These are phyloP conservation scores for Kalaharituber pfeilii DNA, from an alignment of 2,329 filamentous ascomycete genomes.

Conservation along the genomic window DNA sequence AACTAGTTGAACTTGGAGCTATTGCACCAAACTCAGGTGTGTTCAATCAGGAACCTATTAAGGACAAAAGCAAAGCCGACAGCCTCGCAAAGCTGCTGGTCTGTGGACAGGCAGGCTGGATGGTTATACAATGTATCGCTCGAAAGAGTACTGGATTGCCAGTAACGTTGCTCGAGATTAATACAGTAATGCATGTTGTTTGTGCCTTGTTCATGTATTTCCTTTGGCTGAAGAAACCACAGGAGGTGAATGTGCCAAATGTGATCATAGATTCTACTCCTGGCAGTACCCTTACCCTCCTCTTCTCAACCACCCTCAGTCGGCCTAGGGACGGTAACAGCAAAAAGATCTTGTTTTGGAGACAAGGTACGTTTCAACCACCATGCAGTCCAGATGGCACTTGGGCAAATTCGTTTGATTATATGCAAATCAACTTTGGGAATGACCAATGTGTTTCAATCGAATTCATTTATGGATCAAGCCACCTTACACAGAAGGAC, in stretches of 20 bases:
- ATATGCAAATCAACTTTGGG: too few species aligned
- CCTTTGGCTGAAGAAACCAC: slow-evolving; percentile 24
- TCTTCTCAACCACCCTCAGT: not conserved
- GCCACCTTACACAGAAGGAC: too few species aligned
- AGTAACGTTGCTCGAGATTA: slow-evolving; percentile 22
- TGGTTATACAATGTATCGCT: slow-evolving; percentile 20
- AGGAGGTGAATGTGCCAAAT: slow-evolving; percentile 12
- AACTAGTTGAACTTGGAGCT: too few species aligned
- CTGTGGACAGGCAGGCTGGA: slow-evolving; percentile 21
- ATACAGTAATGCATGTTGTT: slow-evolving; percentile 22
- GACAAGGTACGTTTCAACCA: not conserved
- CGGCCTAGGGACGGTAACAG: not conserved
- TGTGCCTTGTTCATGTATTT: slow-evolving; percentile 22
- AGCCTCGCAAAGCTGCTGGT: slow-evolving; percentile 22
- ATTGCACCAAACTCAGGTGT: too few species aligned
- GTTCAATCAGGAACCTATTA: too few species aligned
- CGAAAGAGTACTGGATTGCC: slow-evolving; percentile 19
- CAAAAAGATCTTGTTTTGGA: not conserved
- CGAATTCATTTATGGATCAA: too few species aligned
- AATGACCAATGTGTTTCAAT: too few species aligned
- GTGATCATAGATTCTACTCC: not conserved
- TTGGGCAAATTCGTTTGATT: too few species aligned
- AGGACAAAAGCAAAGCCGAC: slow-evolving; percentile 24
- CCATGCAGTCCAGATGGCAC: not conserved
- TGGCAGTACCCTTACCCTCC: not conserved